Base-by-base conservation (phyloP, 2,329 filamentous ascomycete genomes). In the Sphaerulina musiva region DNA sequence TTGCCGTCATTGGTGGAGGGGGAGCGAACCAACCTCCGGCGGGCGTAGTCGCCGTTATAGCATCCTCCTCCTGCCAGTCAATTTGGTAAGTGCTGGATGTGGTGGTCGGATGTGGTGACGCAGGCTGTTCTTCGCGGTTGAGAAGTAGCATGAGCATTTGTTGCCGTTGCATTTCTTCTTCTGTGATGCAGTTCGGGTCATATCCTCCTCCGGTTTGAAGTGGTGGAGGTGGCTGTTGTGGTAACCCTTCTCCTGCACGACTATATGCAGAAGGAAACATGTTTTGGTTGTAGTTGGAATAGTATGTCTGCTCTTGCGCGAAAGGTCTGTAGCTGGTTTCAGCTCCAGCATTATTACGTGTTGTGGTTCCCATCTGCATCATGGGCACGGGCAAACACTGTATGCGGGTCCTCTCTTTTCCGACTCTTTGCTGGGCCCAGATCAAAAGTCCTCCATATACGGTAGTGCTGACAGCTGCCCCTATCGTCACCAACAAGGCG, bases 91-190 rank as follows among this genome's bases (percentile, higher is more conserved):
- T 77, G 42, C 69, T 67, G 54, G 68, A 69, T 11, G 55, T 67
- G 54, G 68, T 68, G 11, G 55, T 66, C 58, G 46, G 71, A 64
- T 59, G 70, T 60, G 36, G 69, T 36, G 34, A 36, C 57, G 63
- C 58, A 6, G 62, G 57, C 10, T 53, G 66, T 64, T 17, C 66
- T 57, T 57, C 68, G 38, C 57, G 57, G 12, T 64, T 59, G 41
- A 69, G 62, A 12, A 78, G 70, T 0, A 79, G 68, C 57, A 73
- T 69, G n/a, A 75, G 70, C 72, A 78, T 76, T 57, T 78, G 76
- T 59, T 76, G 74, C 31, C 75, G 73, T 54, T 77, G 74, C 55
- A 72, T 67, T 47, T 79, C 76, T 51, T 78, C 74, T 60, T 79
- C 76, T 20, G 70, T 70, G 51, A 76, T 68, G 17, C 60, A 51